Conservation (phyloP, 2,329 filamentous ascomycete genomes). For the Colletotrichum trifolii region DNA sequence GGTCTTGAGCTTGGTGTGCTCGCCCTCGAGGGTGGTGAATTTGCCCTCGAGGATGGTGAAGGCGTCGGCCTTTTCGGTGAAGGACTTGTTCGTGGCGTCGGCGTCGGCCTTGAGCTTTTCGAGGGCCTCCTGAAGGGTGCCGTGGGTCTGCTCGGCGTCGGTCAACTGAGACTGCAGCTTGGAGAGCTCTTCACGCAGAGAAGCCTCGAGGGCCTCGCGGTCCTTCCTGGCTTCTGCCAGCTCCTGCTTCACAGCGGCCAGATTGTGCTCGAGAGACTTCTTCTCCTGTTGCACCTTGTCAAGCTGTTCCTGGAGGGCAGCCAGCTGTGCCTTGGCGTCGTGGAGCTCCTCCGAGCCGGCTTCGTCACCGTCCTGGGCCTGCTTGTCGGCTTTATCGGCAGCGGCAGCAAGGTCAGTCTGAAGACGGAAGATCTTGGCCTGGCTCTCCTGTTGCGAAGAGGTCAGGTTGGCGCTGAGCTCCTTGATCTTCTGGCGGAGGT, state of each 20-base stretch:
- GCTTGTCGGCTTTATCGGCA: constrained; percentile 37
- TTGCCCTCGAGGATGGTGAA: constrained; percentile 44
- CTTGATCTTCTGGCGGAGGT: constrained; percentile 52
- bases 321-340: constrained; percentile 42
- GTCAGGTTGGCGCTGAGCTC: constrained; percentile 47
- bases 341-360: constrained; percentile 38
- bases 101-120: constrained; percentile 47
- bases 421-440: constrained; percentile 48
- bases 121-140: constrained; percentile 44
- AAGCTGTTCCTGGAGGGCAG: constrained; percentile 44
- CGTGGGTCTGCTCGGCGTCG: constrained; percentile 47
- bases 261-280: constrained; percentile 46
- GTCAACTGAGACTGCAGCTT: constrained; percentile 48
- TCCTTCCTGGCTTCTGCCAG: constrained; percentile 49
- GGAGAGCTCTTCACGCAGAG: constrained; percentile 45
- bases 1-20: constrained; percentile 43
- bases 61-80: constrained; percentile 44
- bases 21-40: constrained; percentile 41
- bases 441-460: constrained; percentile 45
- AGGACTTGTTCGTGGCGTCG: constrained; percentile 42
- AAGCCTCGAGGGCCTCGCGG: constrained; percentile 46
- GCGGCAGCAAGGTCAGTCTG: constrained; percentile 48
- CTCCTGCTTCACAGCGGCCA: constrained; percentile 47
- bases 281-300: constrained; percentile 42
- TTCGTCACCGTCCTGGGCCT: constrained; percentile 44